These are phyloP conservation scores for Escallonia rubra DNA, from an alignment of 129 eudicot species.

Conservation along the genomic window DNA sequence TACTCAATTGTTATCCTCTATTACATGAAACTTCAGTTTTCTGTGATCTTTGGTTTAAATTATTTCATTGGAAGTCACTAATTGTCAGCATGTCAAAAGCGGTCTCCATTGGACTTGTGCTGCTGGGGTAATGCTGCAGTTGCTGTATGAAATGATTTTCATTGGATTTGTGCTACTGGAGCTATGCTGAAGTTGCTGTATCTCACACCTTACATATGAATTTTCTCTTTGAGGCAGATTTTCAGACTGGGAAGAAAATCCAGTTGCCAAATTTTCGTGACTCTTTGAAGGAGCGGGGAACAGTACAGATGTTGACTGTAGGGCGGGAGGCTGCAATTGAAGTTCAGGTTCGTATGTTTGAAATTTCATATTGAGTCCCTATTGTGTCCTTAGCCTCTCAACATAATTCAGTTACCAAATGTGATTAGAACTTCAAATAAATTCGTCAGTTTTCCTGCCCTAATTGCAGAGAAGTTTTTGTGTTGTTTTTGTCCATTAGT, in stretches of 20 bases:
- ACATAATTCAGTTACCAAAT: background rate
- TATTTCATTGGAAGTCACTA: conserved; percentile 64
- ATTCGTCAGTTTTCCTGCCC: background rate
- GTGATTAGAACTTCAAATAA: background rate
- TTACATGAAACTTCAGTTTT: conserved; percentile 8
- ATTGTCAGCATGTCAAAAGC: conserved; percentile 83
- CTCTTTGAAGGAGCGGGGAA: conserved; percentile 82
- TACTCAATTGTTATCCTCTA: conserved; percentile 9
- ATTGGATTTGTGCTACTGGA: conserved; percentile 42
- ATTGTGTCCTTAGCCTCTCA: background rate
- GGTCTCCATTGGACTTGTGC: conserved; percentile 71
- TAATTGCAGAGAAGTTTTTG: background rate
- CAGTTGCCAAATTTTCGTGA: conserved; percentile 86
- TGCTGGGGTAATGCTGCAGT: conserved; percentile 88
- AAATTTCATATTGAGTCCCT: background rate
- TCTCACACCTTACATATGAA: conserved; percentile 30
- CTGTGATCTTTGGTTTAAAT: conserved; percentile 21
- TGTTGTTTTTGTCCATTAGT: too few species aligned
- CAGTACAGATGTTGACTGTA: conserved; percentile 86
- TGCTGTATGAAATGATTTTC: conserved; percentile 48
- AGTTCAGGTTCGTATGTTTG: conserved; percentile 65
- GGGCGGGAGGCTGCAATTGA: conserved; percentile 98
- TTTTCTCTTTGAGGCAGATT: conserved; percentile 85
- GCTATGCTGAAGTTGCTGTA: conserved; percentile 47
- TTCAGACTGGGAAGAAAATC: conserved; percentile 55